Conservation (phyloP, 148 eudicot genomes). For the Camellia granthamiana region DNA sequence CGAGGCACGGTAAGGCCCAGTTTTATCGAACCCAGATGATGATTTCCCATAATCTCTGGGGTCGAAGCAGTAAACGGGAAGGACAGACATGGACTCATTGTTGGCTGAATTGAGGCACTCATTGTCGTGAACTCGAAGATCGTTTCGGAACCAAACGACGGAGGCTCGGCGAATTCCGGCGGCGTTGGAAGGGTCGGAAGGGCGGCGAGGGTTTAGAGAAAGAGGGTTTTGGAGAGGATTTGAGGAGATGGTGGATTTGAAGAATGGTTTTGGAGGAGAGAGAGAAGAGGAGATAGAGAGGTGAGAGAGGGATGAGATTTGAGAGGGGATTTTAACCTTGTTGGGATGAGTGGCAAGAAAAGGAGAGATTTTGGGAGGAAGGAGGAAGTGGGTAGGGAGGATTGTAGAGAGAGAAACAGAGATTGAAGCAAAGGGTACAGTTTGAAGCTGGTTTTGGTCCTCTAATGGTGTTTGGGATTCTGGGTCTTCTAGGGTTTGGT, state of each 20-base stretch:
- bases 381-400: conserved; percentile 56
- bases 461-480: conserved; percentile 17
- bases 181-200: conserved; percentile 67
- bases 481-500: conserved; percentile 22
- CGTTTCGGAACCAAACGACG: conserved; percentile 88
- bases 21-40: conserved; percentile 81
- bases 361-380: conserved; percentile 38
- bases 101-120: conserved; percentile 69
- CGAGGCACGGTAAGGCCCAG: conserved; percentile 82
- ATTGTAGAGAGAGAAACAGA: conserved; percentile 65
- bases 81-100: conserved; percentile 69
- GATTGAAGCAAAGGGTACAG: conserved; percentile 45
- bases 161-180: conserved; percentile 61
- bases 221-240: conserved; percentile 67
- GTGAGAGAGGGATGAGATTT: conserved; percentile 46
- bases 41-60: conserved; percentile 83
- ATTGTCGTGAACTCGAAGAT: conserved; percentile 79
- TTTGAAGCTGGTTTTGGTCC: conserved; percentile 21
- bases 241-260: conserved; percentile 59
- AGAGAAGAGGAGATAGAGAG: conserved; percentile 52
- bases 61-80: conserved; percentile 89
- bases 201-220: conserved; percentile 59
- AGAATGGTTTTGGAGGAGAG: conserved; percentile 36
- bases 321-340: conserved; percentile 56
- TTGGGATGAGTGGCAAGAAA: conserved; percentile 26